These are phyloP conservation scores for Pyracantha coccinea DNA, from an alignment of 331 rosid genomes.

Conservation along the genomic window DNA sequence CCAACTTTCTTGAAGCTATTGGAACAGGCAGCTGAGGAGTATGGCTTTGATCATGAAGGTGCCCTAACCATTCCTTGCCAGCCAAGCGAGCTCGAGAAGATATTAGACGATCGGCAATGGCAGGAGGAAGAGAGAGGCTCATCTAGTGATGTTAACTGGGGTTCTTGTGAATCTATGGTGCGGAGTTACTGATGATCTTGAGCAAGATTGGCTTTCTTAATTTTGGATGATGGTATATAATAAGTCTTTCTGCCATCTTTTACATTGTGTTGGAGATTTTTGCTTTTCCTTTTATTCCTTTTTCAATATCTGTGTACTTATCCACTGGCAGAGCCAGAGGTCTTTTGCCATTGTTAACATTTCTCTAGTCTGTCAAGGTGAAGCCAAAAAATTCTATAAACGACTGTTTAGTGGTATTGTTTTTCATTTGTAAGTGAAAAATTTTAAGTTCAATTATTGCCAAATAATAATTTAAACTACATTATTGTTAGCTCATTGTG, in stretches of 20 bases:
- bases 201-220: no score
- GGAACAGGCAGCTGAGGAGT: constrained; percentile 72
- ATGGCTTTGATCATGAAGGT: constrained; percentile 69
- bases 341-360: no score
- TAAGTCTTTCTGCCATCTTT: background rate
- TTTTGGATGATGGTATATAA: background rate
- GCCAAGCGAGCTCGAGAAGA: constrained; percentile 54
- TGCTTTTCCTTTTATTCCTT: no score
- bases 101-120: constrained; percentile 34
- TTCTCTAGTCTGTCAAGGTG: no score
- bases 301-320: no score
- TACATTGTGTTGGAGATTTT: no score
- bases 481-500: no score
- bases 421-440: no score
- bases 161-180: constrained; percentile 22
- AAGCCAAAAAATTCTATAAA: no score
- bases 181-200: background rate
- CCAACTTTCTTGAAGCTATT: constrained; percentile 51
- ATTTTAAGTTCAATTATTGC: no score
- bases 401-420: fast-evolving
- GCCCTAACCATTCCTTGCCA: constrained; percentile 61
- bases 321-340: no score
- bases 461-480: no score
- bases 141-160: constrained; percentile 13
- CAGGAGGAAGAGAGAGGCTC: constrained; percentile 1